A percentile compares a stretch with the other conserved stretches of the same genome.
Conservation (phyloP, 1,139 yeast genomes). For the Candida mesenterica region DNA sequence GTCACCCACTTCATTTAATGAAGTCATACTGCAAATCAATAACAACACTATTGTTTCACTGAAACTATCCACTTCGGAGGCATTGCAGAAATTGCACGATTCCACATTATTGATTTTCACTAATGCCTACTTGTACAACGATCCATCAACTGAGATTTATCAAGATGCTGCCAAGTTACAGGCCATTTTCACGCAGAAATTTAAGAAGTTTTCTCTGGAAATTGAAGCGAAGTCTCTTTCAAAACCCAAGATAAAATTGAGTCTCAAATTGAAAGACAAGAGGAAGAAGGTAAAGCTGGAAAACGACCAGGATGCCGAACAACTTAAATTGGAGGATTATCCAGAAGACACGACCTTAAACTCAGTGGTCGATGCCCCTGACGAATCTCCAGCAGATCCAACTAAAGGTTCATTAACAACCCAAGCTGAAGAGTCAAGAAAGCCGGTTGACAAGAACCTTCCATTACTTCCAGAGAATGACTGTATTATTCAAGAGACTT, state of each 20-base stretch:
- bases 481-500: constrained; percentile 21
- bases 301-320: constrained; percentile 8
- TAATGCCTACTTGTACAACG: constrained; percentile 60
- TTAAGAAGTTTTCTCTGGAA: constrained; percentile 23
- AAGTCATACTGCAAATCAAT: constrained; percentile 42
- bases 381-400: constrained; percentile 7
- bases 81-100: constrained; percentile 46
- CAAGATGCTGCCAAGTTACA: constrained; percentile 53
- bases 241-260: constrained; percentile 29
- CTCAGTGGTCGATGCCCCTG: no score
- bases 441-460: not conserved
- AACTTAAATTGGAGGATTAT: no score
- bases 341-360: no score
- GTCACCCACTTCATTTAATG: constrained; percentile 55
- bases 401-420: not conserved
- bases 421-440: constrained; percentile 1
- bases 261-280: constrained; percentile 20
- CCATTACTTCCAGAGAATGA: constrained; percentile 16
- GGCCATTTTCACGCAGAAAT: constrained; percentile 33
- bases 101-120: constrained; percentile 51
- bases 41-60: constrained; percentile 38
- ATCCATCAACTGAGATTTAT: constrained; percentile 52
- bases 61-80: constrained; percentile 30
- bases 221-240: constrained; percentile 18
- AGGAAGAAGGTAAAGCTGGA: constrained; percentile 19